phyloP scores from a whole-genome alignment of 2,329 filamentous ascomycete species.

The Talaromyces sp. region DNA sequence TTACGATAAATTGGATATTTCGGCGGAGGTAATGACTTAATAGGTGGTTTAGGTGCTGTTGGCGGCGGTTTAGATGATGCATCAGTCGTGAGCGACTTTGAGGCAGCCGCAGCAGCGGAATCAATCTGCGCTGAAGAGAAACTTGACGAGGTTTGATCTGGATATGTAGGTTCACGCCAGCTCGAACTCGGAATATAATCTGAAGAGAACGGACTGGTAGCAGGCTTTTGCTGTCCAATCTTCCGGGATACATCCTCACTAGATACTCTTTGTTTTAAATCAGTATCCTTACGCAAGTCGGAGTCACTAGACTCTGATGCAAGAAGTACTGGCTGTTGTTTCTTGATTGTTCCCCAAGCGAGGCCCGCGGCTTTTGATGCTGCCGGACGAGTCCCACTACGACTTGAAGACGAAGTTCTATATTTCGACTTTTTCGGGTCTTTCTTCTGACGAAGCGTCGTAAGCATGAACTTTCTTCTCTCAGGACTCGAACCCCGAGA shows the following conservation, averaged over 20 bases:
- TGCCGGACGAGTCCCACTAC: conserved; percentile 43
- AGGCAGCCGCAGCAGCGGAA: conserved; percentile 13
- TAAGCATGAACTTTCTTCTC: conserved; percentile 54
- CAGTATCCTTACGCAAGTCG: conserved; percentile 12
- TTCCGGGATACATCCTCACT: conserved; percentile 11
- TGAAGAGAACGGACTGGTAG: conserved; percentile 3
- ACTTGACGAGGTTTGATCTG: conserved; percentile 6
- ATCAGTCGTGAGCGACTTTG: background rate
- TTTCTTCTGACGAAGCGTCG: conserved; percentile 48
- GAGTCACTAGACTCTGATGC: conserved; percentile 21
- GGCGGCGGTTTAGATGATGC: background rate
- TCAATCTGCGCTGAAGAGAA: conserved; percentile 6
- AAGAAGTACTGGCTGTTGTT: background rate
- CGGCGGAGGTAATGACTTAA: conserved; percentile 34
- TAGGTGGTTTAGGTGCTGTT: conserved; percentile 26
- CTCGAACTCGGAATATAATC: conserved; percentile 18
- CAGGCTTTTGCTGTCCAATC: background rate
- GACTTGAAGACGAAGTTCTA: conserved; percentile 42
- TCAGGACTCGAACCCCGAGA: conserved; percentile 59
- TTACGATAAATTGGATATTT: conserved; percentile 12
- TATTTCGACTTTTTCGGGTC: conserved; percentile 42
- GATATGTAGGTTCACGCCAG: conserved; percentile 16
- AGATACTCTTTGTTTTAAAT: conserved; percentile 13
- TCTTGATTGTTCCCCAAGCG: conserved; percentile 47
- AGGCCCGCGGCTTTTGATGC: conserved; percentile 60